Percentiles rank a stretch among this genome's conserved stretches.
phyloP scores from a whole-genome alignment of 2,329 filamentous ascomycete genomes.

The Coniochaeta sp. region DNA sequence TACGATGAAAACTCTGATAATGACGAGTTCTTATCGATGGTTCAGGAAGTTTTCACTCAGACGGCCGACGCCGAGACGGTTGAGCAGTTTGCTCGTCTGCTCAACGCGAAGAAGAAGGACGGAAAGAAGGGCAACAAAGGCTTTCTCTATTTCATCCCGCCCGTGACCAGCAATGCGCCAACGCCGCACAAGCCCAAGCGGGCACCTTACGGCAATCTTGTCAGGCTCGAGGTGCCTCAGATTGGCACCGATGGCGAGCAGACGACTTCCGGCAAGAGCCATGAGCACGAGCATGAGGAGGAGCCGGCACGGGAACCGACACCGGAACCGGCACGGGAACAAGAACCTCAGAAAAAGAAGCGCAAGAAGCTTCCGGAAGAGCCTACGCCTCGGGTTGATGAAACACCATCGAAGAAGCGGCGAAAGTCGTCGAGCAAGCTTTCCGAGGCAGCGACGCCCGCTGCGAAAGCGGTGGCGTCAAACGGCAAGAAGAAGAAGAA shows the following conservation, averaged over 20 bases:
- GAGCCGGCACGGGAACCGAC: background rate
- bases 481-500: conserved; percentile 15
- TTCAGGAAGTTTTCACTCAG: conserved; percentile 51
- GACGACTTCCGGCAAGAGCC: background rate
- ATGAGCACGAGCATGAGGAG: background rate
- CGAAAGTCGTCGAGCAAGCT: background rate
- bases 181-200: conserved; percentile 37
- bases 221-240: conserved; percentile 30
- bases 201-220: conserved; percentile 42
- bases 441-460: background rate
- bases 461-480: background rate
- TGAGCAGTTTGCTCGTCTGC: conserved; percentile 40
- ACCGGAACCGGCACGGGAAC: background rate
- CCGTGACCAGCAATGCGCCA: conserved; percentile 32
- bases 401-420: conserved; percentile 5
- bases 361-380: background rate
- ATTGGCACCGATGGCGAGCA: conserved; percentile 4
- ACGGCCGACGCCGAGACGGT: conserved; percentile 46
- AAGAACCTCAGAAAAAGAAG: conserved; percentile 1
- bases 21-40: conserved; percentile 44
- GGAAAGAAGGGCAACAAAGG: conserved; percentile 45
- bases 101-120: conserved; percentile 49
- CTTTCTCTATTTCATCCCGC: conserved; percentile 46
- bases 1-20: conserved; percentile 51
- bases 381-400: background rate